Conservation (phyloP, 2,329 filamentous ascomycete species). For the Fusarium sp. region DNA sequence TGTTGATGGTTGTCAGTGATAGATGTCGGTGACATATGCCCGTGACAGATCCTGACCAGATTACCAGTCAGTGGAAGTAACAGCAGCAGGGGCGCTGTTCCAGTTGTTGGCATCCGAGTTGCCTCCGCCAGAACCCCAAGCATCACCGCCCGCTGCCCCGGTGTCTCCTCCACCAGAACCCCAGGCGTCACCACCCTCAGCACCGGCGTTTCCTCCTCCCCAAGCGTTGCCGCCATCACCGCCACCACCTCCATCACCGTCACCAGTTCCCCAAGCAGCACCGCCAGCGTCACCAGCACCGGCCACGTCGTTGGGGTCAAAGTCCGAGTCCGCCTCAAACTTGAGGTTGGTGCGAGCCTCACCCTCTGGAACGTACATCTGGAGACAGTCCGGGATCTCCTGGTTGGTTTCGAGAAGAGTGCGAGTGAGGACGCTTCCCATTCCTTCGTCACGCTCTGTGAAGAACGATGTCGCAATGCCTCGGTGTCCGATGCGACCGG, state of each 20-base stretch:
- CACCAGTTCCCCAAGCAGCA: conserved; percentile 23
- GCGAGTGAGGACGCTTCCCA: conserved; percentile 82
- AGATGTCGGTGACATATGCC: not conserved
- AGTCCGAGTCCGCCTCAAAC: conserved; percentile 68
- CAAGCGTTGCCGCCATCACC: conserved; percentile 34
- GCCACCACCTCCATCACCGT: conserved; percentile 26
- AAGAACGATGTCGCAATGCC: conserved; percentile 92
- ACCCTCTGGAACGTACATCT: conserved; percentile 71
- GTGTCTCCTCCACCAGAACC: conserved; percentile 23
- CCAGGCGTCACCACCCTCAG: conserved; percentile 20
- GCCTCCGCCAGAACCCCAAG: conserved; percentile 11
- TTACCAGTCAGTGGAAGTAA: conserved; percentile 22
- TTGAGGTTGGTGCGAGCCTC: conserved; percentile 59
- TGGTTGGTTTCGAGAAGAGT: conserved; percentile 85
- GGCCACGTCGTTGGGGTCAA: conserved; percentile 55
- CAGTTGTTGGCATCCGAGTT: not conserved
- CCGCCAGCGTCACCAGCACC: conserved; percentile 41
- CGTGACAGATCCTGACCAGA: not conserved
- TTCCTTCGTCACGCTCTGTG: conserved; percentile 78
- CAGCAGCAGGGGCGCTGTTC: conserved; percentile 1
- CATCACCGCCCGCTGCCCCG: conserved; percentile 6
- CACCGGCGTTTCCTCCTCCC: conserved; percentile 25
- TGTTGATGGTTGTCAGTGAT: not conserved
- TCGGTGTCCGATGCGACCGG: conserved; percentile 89
- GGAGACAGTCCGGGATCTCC: conserved; percentile 83